Conservation (phyloP, 306 rosid species). For the Rubus idaeus region DNA sequence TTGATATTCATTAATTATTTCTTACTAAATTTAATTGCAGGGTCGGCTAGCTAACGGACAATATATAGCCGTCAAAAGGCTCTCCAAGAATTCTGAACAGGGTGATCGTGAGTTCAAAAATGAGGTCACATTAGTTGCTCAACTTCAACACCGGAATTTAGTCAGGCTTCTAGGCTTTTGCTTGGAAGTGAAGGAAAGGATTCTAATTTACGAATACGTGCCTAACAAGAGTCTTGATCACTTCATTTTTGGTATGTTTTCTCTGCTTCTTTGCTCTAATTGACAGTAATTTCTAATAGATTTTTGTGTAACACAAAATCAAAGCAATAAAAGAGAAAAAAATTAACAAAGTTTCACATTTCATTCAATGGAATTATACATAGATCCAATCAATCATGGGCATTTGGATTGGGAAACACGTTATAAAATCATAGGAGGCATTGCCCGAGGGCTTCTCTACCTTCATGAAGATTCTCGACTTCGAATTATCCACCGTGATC, state of each 20-base stretch:
- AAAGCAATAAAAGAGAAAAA: neutral
- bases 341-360: neutral
- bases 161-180: neutral
- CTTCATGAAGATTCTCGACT: conserved; percentile 51
- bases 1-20: neutral
- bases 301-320: neutral
- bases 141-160: neutral
- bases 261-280: neutral
- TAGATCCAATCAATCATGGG: conserved; percentile 25
- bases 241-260: neutral
- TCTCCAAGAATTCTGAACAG: neutral
- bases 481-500: conserved; percentile 44
- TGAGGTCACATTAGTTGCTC: neutral
- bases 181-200: neutral
- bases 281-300: neutral
- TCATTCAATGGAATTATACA: neutral
- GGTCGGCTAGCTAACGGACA: neutral
- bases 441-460: conserved; percentile 45
- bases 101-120: neutral
- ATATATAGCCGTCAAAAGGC: neutral
- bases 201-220: neutral
- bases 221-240: neutral
- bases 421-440: conserved; percentile 36
- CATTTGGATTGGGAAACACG: too few relatives aligned
- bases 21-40: neutral